These are phyloP conservation scores for Exophiala oligosperma DNA, from an alignment of 2,329 filamentous ascomycete genomes.

Conservation along the genomic window DNA sequence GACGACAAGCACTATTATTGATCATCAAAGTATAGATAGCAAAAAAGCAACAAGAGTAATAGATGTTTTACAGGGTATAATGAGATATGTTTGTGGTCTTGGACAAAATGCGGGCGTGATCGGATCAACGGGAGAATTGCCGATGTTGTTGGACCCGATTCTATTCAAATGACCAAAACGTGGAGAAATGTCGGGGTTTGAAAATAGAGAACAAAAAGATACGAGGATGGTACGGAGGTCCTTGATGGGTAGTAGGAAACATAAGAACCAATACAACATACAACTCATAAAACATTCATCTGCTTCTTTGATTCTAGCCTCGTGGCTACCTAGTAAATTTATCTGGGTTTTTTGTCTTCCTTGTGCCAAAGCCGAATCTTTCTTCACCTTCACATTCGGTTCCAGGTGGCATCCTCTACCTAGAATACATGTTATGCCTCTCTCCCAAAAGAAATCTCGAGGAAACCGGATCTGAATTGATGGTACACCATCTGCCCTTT, in stretches of 20 bases:
- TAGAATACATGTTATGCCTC: not conserved
- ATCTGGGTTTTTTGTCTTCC: not conserved
- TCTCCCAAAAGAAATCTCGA: not conserved
- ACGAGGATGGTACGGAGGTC: no score
- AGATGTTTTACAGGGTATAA: no score
- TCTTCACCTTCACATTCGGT: no score
- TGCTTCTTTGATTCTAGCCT: no score
- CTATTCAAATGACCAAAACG: not conserved
- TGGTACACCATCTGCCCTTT: not conserved
- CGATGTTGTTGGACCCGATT: not conserved
- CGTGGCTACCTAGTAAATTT: not conserved
- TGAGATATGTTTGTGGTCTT: not conserved
- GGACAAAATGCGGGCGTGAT: not conserved
- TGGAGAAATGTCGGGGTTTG: not conserved
- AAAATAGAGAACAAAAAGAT: no score
- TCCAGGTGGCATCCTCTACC: not conserved
- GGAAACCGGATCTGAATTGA: not conserved
- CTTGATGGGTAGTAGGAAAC: no score
- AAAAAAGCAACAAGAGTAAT: no score
- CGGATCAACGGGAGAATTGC: constrained; percentile 4
- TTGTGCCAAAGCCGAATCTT: no score
- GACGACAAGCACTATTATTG: no score
- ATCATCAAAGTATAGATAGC: no score
- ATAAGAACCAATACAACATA: no score
- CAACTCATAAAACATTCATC: no score